Base-by-base conservation (phyloP, 1,139 yeast species). In the Debaryomyces sp. region DNA sequence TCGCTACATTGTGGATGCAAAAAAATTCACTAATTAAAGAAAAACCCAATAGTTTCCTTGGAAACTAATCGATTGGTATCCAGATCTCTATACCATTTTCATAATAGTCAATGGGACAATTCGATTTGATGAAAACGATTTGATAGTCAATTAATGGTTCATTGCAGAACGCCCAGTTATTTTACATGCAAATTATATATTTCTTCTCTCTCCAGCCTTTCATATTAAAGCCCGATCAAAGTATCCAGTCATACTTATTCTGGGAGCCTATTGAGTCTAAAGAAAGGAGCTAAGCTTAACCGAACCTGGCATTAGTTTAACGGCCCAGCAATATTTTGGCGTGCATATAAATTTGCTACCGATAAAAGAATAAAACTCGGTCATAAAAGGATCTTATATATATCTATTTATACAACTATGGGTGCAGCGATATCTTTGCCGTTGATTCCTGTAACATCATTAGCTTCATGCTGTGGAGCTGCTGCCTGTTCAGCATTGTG, bases 391-490 rank as follows among this genome's bases (percentile, higher is more conserved):
- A 17, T 26, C 10, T 15, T 13, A 10, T 21, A 30, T 4, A 22
- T 6, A 13, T n/a, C 18, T 27, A n/a, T 18, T 12, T 8, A 39
- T 17, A 41, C 27, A 10, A 41, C 30, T 32, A 92, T 92, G 98
- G 98, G 98, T 40, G 96, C 90, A 5, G 74, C 86, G 15, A 67
- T 92, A 10, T 90, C 97, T 3, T 57, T 91, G 35, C 95, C 95
- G 0, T 57, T 86, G 53, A 70, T 75, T 70, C 86, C 82, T 0
- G 82, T 89, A 8, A 76, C 88, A 12, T 53, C 63, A 10, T 40
- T 57, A 30, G 54, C 65, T 34, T 87, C 96, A 29, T 90, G 95
- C 58, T 75, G 82, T 47, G 97, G 98, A 10, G 95, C 96, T 0
- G 88, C 96, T 15, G 78, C 88, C 36, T 88, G 95, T 55, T 81